Percentiles rank a stretch among this genome's conserved stretches.
These are phyloP conservation scores for Furcasterigmium furcatum DNA, from an alignment of 2,329 filamentous ascomycete species.

Conservation along the genomic window DNA sequence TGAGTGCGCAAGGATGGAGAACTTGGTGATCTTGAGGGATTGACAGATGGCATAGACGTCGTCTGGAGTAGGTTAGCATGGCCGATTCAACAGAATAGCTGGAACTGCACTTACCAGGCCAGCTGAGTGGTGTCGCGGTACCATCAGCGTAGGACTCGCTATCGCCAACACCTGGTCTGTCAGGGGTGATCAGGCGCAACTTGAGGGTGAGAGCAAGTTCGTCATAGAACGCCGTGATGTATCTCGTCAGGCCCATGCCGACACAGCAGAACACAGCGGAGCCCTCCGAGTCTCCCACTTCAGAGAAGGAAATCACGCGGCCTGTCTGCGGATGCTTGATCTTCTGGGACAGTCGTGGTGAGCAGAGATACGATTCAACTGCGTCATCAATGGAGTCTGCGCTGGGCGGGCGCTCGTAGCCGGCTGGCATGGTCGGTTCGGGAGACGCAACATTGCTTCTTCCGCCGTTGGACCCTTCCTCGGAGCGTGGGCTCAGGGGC, in stretches of 20 bases:
- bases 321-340: conserved; percentile 83
- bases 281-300: conserved; percentile 89
- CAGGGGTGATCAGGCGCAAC: conserved; percentile 86
- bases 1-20: conserved; percentile 93
- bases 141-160: conserved; percentile 83
- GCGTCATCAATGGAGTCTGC: conserved; percentile 86
- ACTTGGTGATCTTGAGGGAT: conserved; percentile 86
- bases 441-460: conserved; percentile 13
- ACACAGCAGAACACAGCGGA: conserved; percentile 95
- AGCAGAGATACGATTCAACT: conserved; percentile 80
- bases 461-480: conserved; percentile 24
- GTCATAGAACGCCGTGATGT: conserved; percentile 96
- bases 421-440: conserved; percentile 34
- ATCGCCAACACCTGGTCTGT: conserved; percentile 89
- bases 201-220: conserved; percentile 87
- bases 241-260: conserved; percentile 94
- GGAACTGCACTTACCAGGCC: conserved; percentile 68
- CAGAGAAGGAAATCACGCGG: conserved; percentile 88
- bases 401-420: conserved; percentile 72
- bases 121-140: conserved; percentile 82
- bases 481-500: conserved; percentile 35
- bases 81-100: neutral
- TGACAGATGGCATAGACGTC: conserved; percentile 96
- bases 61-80: conserved; percentile 36
- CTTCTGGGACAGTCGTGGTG: conserved; percentile 81